These are phyloP conservation scores for Hypoxylon crocopeplum DNA, from an alignment of 495 filamentous ascomycete species.

Conservation along the genomic window DNA sequence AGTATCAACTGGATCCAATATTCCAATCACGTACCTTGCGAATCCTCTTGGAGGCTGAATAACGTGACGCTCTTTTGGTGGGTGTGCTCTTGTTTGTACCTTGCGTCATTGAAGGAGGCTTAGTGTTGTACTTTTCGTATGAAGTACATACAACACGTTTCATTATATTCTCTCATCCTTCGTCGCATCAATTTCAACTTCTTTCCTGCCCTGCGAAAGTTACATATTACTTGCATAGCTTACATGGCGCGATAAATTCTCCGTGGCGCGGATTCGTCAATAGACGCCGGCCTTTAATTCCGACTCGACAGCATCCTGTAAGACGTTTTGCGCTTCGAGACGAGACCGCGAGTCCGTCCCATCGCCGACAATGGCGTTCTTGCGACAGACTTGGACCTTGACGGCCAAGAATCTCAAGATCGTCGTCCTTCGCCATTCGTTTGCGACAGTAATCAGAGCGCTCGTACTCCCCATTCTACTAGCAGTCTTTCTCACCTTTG, in stretches of 20 bases:
- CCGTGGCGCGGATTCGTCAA: constrained; percentile 22
- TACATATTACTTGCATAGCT: background rate
- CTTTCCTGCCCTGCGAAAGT: background rate
- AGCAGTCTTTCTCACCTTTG: constrained; percentile 70
- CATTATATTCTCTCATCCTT: no score
- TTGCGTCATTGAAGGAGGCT: constrained; percentile 8
- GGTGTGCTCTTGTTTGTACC: background rate
- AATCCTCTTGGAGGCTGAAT: background rate
- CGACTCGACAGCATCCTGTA: constrained; percentile 3
- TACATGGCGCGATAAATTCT: constrained; percentile 28
- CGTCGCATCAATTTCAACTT: background rate
- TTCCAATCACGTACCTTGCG: no score
- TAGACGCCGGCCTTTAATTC: constrained; percentile 9
- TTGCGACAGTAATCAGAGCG: constrained; percentile 70
- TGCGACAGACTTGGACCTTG: constrained; percentile 75
- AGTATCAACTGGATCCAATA: no score
- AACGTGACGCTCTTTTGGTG: background rate
- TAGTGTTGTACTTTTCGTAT: constrained; percentile 14
- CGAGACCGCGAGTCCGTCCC: constrained; percentile 6
- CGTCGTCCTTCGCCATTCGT: constrained; percentile 65
- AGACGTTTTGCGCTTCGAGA: constrained; percentile 7
- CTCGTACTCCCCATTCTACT: constrained; percentile 76
- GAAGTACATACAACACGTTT: no score
- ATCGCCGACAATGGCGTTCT: constrained; percentile 57
- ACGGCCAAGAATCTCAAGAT: constrained; percentile 77